phyloP scores from a whole-genome alignment of 2,329 filamentous ascomycete species.

The Dothideomycetidae sp. region DNA sequence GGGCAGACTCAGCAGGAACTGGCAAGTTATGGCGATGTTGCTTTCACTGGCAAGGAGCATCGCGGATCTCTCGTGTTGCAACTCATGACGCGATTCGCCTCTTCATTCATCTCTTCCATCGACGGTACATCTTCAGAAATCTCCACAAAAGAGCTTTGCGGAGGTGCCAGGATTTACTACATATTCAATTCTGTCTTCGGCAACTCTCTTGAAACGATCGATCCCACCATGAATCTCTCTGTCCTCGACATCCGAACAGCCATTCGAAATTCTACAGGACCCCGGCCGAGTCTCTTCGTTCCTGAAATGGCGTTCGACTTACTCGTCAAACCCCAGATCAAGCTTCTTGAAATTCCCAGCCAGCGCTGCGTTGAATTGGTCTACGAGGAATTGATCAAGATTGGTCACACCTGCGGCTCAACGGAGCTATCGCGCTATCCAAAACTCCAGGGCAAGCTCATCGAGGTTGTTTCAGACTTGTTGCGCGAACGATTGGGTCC shows the following conservation, averaged over 20 bases:
- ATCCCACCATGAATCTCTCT: slow-evolving; percentile 89
- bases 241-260: slow-evolving; percentile 91
- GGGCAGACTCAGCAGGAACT: slow-evolving; percentile 98
- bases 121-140: slow-evolving; percentile 98
- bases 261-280: slow-evolving; percentile 94
- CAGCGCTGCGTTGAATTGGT: slow-evolving; percentile 96
- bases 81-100: slow-evolving; percentile 95
- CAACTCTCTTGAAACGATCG: slow-evolving; percentile 87
- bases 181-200: slow-evolving; percentile 99
- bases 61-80: slow-evolving; percentile 88
- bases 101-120: slow-evolving; percentile 95
- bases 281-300: slow-evolving; percentile 87
- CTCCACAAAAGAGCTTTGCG: slow-evolving; percentile 93
- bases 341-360: slow-evolving; percentile 83
- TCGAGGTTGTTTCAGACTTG: slow-evolving; percentile 93
- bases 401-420: slow-evolving; percentile 95
- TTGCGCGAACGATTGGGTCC: slow-evolving; percentile 84
- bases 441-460: slow-evolving; percentile 85
- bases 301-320: slow-evolving; percentile 96
- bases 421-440: slow-evolving; percentile 87
- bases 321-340: slow-evolving; percentile 96
- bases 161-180: slow-evolving; percentile 91
- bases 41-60: slow-evolving; percentile 95
- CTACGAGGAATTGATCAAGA: slow-evolving; percentile 98
- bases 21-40: slow-evolving; percentile 93